These are phyloP conservation scores for Funneliformis geosporum DNA, from an alignment of 192 early-diverging fungal species.

Conservation along the genomic window DNA sequence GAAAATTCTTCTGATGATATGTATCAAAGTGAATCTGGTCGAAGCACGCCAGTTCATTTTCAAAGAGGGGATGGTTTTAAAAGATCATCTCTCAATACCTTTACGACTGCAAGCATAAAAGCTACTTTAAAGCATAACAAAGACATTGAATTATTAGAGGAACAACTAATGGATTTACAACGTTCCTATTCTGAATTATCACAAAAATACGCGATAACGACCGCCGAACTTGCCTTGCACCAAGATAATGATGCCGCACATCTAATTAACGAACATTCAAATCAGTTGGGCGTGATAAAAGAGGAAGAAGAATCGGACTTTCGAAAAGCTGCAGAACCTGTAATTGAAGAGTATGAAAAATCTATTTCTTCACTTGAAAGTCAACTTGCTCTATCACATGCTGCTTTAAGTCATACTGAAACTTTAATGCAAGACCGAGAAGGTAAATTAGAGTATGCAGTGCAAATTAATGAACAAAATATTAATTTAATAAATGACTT, in stretches of 20 bases:
- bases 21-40: constrained; percentile 6
- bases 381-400: constrained; percentile 57
- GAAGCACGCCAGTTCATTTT: constrained; percentile 40
- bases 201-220: constrained; percentile 10
- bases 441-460: constrained; percentile 40
- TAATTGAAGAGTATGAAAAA: constrained; percentile 63
- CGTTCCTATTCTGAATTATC: constrained; percentile 12
- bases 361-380: constrained; percentile 61
- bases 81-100: not conserved
- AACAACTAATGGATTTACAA: constrained; percentile 47
- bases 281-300: constrained; percentile 37
- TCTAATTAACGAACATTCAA: not conserved
- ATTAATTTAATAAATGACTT: constrained; percentile 9
- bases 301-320: constrained; percentile 17
- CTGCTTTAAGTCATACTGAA: constrained; percentile 58
- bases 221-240: constrained; percentile 2
- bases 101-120: constrained; percentile 25
- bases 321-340: constrained; percentile 58
- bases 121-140: constrained; percentile 30
- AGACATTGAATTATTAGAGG: constrained; percentile 43
- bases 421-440: constrained; percentile 59
- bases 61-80: constrained; percentile 33
- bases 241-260: not conserved
- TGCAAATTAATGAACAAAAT: constrained; percentile 13
- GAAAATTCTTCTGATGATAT: not conserved